phyloP scores from a whole-genome alignment of 805 yeast genomes.

The Peterozyma toletana region DNA sequence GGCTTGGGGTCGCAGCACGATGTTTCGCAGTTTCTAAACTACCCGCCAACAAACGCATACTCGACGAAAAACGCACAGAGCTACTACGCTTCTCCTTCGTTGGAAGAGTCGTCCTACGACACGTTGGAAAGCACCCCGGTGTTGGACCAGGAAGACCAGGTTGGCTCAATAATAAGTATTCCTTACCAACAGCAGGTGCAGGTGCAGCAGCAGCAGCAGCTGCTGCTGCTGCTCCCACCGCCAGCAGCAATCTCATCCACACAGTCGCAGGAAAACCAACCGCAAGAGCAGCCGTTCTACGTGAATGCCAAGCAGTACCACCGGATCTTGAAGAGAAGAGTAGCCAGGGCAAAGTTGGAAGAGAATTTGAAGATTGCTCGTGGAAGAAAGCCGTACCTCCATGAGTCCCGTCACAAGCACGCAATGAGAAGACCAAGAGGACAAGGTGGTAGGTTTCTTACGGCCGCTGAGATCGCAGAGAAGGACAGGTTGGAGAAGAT shows the following conservation, averaged over 20 bases:
- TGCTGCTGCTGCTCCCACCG: slow-evolving; percentile 1
- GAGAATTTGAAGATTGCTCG: slow-evolving; percentile 82
- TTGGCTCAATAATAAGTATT: not conserved
- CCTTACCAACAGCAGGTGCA: slow-evolving; percentile 5
- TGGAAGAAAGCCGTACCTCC: slow-evolving; percentile 89
- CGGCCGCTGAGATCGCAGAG: slow-evolving; percentile 88
- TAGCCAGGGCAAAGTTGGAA: slow-evolving; percentile 89
- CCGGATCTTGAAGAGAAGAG: slow-evolving; percentile 84
- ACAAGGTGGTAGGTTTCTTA: slow-evolving; percentile 94
- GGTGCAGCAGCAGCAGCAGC: slow-evolving; percentile 12
- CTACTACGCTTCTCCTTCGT: slow-evolving; percentile 5
- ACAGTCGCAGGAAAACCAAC: slow-evolving; percentile 8
- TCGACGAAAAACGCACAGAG: slow-evolving; percentile 1
- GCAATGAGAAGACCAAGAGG: slow-evolving; percentile 99
- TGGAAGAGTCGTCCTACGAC: slow-evolving; percentile 5
- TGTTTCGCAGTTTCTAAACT: slow-evolving; percentile 5
- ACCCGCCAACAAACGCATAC: not conserved
- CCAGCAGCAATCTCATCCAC: not conserved
- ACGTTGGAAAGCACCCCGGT: slow-evolving; percentile 5
- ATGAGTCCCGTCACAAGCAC: slow-evolving; percentile 96
- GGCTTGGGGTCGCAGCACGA: slow-evolving; percentile 7
- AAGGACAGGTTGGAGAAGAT: slow-evolving; percentile 31
- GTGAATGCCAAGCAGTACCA: slow-evolving; percentile 98
- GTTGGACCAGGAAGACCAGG: slow-evolving; percentile 2
- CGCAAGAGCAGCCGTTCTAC: slow-evolving; percentile 83